phyloP scores from a whole-genome alignment of 257 asterid species.

The Fraxinus pennsylvanica region DNA sequence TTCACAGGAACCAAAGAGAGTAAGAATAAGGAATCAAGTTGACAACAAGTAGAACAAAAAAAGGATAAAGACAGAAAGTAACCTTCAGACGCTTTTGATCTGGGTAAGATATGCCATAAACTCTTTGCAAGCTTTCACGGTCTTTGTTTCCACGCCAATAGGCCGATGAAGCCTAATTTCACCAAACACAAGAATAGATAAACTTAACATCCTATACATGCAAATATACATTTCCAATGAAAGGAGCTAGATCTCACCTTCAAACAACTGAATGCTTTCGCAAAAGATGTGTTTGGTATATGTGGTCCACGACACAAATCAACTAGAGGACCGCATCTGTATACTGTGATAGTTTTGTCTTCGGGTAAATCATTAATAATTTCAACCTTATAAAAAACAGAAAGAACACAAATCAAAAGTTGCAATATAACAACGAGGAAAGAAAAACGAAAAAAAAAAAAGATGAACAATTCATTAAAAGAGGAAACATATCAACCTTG shows the following conservation, averaged over 20 bases:
- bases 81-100: conserved; percentile 94
- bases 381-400: conserved; percentile 61
- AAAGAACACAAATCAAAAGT: conserved; percentile 3
- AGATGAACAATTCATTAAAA: background rate
- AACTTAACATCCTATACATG: conserved; percentile 1
- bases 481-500: conserved; percentile 50
- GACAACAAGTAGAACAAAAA: background rate
- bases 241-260: conserved; percentile 53
- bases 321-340: conserved; percentile 95
- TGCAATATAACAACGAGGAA: background rate
- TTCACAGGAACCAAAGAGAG: background rate
- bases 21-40: background rate
- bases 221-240: conserved; percentile 8
- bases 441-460: background rate
- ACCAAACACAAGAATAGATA: conserved; percentile 13
- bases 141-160: conserved; percentile 97
- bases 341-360: conserved; percentile 91
- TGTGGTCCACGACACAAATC: conserved; percentile 99
- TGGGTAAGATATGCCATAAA: conserved; percentile 89
- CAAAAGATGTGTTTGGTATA: conserved; percentile 90
- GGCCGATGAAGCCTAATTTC: conserved; percentile 87
- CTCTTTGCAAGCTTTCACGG: conserved; percentile 98
- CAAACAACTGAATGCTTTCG: conserved; percentile 86
- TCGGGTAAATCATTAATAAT: conserved; percentile 88
- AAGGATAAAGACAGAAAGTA: conserved; percentile 13